phyloP scores from a whole-genome alignment of 139 green algal species.

The Cymbomonas tetramitiformis region DNA sequence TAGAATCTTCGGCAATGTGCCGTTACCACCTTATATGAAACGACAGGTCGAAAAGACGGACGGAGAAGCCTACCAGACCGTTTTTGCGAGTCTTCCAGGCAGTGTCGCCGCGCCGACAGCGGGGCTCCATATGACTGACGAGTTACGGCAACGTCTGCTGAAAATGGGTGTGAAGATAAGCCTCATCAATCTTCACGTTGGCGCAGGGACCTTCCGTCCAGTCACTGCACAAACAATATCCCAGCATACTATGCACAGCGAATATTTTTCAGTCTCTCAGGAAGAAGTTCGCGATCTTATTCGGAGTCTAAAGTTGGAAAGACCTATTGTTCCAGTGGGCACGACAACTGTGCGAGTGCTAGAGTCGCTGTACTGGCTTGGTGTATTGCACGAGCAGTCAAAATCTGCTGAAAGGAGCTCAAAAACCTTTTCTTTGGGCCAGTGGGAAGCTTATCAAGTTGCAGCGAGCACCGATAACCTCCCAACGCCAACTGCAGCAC shows the following conservation, averaged over 20 bases:
- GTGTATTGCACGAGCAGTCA: not conserved
- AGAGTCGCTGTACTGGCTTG: slow-evolving; percentile 11
- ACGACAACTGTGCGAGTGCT: slow-evolving; percentile 9
- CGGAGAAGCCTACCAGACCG: slow-evolving; percentile 6
- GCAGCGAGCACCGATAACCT: not conserved
- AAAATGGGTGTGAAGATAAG: not conserved
- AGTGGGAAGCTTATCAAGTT: not conserved
- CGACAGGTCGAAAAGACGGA: not conserved
- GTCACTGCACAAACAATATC: not conserved
- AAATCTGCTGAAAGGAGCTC: not conserved
- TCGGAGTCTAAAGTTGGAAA: not conserved
- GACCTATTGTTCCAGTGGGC: slow-evolving; percentile 1
- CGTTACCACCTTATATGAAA: slow-evolving; percentile 2
- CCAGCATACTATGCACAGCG: slow-evolving; percentile 11
- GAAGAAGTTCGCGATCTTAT: not conserved
- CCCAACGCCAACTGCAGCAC: not conserved
- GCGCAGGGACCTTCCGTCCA: slow-evolving; percentile 9
- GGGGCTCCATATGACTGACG: slow-evolving; percentile 12
- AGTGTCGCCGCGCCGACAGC: slow-evolving; percentile 14
- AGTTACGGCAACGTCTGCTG: not conserved
- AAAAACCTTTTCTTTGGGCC: not conserved
- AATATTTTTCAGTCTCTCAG: not conserved
- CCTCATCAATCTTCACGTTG: slow-evolving; percentile 10
- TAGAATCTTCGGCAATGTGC: not conserved
- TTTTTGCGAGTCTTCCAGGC: not conserved